These are phyloP conservation scores for Talaromyces sp. DNA, from an alignment of 2,329 filamentous ascomycete species.

Conservation along the genomic window DNA sequence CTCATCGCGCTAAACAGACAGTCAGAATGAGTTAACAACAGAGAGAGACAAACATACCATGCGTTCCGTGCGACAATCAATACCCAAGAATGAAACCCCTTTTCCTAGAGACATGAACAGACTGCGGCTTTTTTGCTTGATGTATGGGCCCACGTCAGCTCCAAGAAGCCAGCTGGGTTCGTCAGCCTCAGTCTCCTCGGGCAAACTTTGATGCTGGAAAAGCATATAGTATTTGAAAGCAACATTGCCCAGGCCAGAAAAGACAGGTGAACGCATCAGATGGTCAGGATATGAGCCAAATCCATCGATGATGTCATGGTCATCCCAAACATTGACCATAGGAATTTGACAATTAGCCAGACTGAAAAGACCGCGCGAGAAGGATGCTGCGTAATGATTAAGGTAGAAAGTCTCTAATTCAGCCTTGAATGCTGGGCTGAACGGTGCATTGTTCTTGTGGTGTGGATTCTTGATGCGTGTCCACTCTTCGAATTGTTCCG, in stretches of 20 bases:
- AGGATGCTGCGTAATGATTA: slow-evolving; percentile 87
- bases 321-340: slow-evolving; percentile 98
- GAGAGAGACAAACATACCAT: slow-evolving; percentile 48
- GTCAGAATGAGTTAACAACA: slow-evolving; percentile 22
- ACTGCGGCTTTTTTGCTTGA: slow-evolving; percentile 78
- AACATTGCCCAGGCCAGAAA: slow-evolving; percentile 82
- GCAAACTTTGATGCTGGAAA: slow-evolving; percentile 91
- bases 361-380: slow-evolving; percentile 91
- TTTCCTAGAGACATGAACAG: slow-evolving; percentile 80
- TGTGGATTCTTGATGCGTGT: slow-evolving; percentile 73
- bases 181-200: slow-evolving; percentile 72
- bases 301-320: slow-evolving; percentile 88
- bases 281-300: slow-evolving; percentile 90
- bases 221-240: slow-evolving; percentile 99
- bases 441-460: slow-evolving; percentile 74
- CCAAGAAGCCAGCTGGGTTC: slow-evolving; percentile 94
- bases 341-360: slow-evolving; percentile 91
- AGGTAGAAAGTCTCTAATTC: slow-evolving; percentile 89
- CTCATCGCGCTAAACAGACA: slow-evolving; percentile 57
- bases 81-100: slow-evolving; percentile 74
- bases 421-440: slow-evolving; percentile 76
- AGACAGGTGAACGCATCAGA: slow-evolving; percentile 79
- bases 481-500: slow-evolving; percentile 78
- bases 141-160: slow-evolving; percentile 77
- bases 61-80: slow-evolving; percentile 89